Base-by-base conservation (phyloP, 805 yeast species). In the Metschnikowia colocasiae region DNA sequence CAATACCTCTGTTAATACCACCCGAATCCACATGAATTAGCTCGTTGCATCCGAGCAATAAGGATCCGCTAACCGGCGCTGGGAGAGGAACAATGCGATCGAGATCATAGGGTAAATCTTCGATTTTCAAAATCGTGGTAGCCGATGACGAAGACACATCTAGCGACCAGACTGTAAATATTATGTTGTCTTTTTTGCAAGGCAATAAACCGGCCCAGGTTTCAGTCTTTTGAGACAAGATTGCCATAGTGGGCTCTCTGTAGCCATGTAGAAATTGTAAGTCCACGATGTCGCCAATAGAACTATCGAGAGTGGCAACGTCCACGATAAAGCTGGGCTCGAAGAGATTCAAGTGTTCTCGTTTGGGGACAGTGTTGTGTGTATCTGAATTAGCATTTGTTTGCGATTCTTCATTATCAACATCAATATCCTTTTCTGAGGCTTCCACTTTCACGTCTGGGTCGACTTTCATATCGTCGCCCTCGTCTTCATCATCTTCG, bases 151-250 rank as follows among this genome's bases (percentile, higher is more conserved):
- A 73, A 18, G 65, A 68, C 13, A 84, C 57, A 55, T 90, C 92
- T 18, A 91, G 66, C 0, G 95, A 82, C 40, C 88, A 61, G 0
- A 86, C 87, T 23, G 80, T 68, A 49, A 81, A 78, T 36, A 74
- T 72, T 26, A 81, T 70, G 15, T 81, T 84, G 58, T 88, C 95
- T 57, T 81, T 83, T 5, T 66, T 69, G 42, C 75, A 67, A 2
- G 83, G 75, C 29, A 85, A 65, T 45, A 79, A 75, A 0, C 96
- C 96, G 0, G 95, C 82, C 96, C 97, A 88, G 0, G 90, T 80
- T 16, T 77, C 72, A 15, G 66, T 54, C 39, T 59, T 68, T 27
- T 80, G 79, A 45, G 81, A 77, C 23, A 89, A 60, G 4, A 89
- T 73, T 0, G 85, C 92, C 18, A 89, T 55, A 0, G 97, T 91